These are phyloP conservation scores for Cystobasidium slooffiae DNA, from an alignment of 1,284 basidiomycete genomes.

Conservation along the genomic window DNA sequence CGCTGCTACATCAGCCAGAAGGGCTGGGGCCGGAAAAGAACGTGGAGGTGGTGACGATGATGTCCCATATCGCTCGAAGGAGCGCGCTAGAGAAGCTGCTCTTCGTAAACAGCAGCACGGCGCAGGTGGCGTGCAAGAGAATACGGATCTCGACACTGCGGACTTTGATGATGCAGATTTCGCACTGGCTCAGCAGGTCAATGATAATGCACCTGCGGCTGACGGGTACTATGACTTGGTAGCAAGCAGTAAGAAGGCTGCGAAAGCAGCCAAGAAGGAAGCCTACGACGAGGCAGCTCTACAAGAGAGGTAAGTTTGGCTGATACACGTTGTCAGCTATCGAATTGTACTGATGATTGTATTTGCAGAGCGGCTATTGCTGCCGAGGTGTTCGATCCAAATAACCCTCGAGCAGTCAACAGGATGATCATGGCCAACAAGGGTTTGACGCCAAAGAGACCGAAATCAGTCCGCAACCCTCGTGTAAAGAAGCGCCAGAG, in stretches of 20 bases:
- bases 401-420: constrained; percentile 81
- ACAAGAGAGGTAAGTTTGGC: constrained; percentile 65
- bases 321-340: background rate
- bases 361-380: constrained; percentile 41
- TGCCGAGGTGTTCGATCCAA: constrained; percentile 51
- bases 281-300: constrained; percentile 73
- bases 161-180: constrained; percentile 62
- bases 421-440: constrained; percentile 89
- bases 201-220: constrained; percentile 56
- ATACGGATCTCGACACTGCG: constrained; percentile 57
- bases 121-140: constrained; percentile 49
- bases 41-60: constrained; percentile 81
- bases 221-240: constrained; percentile 88
- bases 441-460: constrained; percentile 81
- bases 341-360: background rate
- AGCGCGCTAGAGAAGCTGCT: constrained; percentile 60
- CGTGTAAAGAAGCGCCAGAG: constrained; percentile 91
- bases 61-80: constrained; percentile 69
- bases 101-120: constrained; percentile 58
- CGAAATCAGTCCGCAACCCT: constrained; percentile 86
- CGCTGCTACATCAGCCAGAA: constrained; percentile 68
- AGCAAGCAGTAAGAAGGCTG: constrained; percentile 70
- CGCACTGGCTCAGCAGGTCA: constrained; percentile 60
- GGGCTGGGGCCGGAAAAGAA: constrained; percentile 58
- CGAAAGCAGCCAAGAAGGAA: constrained; percentile 76